These are phyloP conservation scores for Fusarium metavorans DNA, from an alignment of 2,329 filamentous ascomycete species.

Conservation along the genomic window DNA sequence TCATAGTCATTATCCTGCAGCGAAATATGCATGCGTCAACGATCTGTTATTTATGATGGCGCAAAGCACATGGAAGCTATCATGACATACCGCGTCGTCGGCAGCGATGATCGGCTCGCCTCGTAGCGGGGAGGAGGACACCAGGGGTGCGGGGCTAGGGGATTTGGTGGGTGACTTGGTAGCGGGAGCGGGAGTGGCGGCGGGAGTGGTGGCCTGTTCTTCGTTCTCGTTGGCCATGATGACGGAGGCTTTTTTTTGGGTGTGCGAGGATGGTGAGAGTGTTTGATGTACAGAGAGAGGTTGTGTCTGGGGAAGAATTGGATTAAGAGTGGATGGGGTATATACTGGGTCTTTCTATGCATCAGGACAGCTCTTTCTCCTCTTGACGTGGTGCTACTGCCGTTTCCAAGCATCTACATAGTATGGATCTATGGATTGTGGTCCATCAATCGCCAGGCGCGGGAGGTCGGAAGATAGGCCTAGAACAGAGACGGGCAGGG, in stretches of 20 bases:
- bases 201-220: conserved; percentile 1
- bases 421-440: no score
- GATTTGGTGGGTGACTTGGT: not conserved
- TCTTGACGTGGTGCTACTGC: not conserved
- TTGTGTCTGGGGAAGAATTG: not conserved
- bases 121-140: conserved; percentile 23
- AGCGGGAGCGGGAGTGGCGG: conserved; percentile 9
- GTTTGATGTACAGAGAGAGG: not conserved
- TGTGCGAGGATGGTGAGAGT: not conserved
- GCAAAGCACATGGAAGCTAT: not conserved
- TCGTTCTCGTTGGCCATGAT: not conserved
- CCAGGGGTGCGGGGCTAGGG: conserved; percentile 4
- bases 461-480: not conserved
- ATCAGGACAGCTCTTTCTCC: not conserved
- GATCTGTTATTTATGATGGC: not conserved
- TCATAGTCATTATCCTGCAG: conserved; percentile 24
- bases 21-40: not conserved
- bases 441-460: not conserved
- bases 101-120: conserved; percentile 38
- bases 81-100: conserved; percentile 32
- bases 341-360: not conserved
- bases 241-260: conserved; percentile 6
- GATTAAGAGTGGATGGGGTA: not conserved
- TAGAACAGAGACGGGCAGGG: not conserved
- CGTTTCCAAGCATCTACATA: not conserved